phyloP scores from a whole-genome alignment of 2,329 filamentous ascomycete genomes.

The Exserohilum turcica region DNA sequence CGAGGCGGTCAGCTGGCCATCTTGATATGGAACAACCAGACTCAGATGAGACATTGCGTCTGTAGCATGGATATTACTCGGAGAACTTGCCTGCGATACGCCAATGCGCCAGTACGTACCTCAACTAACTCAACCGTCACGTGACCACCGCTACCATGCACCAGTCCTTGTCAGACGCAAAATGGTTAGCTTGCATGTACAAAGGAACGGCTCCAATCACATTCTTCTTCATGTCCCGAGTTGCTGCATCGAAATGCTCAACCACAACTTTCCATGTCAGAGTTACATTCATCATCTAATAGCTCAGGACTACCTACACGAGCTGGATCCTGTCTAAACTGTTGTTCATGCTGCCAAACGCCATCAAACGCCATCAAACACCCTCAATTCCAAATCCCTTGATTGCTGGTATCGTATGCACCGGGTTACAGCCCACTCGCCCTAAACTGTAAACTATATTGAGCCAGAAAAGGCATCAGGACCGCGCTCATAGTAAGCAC shows the following conservation, averaged over 20 bases:
- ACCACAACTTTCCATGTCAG: constrained; percentile 16
- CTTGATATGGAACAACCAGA: neutral
- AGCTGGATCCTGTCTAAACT: neutral
- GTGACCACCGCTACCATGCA: neutral
- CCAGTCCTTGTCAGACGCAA: neutral
- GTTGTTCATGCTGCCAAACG: constrained; percentile 12
- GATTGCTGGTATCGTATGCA: neutral
- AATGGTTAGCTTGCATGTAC: neutral
- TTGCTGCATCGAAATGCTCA: neutral
- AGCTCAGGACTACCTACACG: constrained; percentile 31
- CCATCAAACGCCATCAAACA: neutral
- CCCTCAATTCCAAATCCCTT: neutral
- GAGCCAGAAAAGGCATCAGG: neutral
- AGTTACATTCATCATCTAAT: constrained; percentile 17
- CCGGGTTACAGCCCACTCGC: neutral
- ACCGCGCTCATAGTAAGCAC: neutral
- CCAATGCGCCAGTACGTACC: neutral
- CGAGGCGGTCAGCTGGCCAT: constrained; percentile 1
- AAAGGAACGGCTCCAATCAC: neutral
- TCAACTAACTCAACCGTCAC: constrained; percentile 1
- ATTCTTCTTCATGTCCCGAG: neutral
- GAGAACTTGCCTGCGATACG: neutral
- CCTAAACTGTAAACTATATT: neutral
- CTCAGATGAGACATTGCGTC: neutral
- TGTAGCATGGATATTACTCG: neutral